These are phyloP conservation scores for Goffeauzyma gilvescens DNA, from an alignment of 768 basidiomycete species.

Conservation along the genomic window DNA sequence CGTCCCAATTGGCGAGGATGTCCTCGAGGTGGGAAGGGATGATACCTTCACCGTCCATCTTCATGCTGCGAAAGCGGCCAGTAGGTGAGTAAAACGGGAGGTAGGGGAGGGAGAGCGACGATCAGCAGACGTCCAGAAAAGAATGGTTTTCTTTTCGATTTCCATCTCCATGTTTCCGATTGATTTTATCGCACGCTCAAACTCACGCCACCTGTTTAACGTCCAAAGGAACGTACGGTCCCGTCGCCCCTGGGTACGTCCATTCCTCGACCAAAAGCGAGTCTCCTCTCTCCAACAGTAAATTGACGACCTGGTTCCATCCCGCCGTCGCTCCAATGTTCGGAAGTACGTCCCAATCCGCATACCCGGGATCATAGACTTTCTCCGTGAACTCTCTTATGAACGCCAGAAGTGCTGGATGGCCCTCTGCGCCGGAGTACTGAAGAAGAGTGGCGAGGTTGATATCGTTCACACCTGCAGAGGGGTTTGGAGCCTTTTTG, in stretches of 20 bases:
- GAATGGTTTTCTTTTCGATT: too few species aligned
- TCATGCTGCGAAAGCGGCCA: constrained; percentile 30
- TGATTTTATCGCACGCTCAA: background rate
- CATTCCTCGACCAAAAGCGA: constrained; percentile 41
- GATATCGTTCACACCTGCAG: constrained; percentile 34
- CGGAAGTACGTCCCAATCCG: constrained; percentile 41
- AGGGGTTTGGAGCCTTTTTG: constrained; percentile 30
- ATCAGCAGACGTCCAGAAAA: background rate
- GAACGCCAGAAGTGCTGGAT: constrained; percentile 42
- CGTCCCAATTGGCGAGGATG: constrained; percentile 50
- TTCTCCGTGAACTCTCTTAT: constrained; percentile 41
- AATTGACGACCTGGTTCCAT: constrained; percentile 42
- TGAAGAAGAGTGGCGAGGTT: constrained; percentile 52
- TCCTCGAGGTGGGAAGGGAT: constrained; percentile 43
- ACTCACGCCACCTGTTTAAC: constrained; percentile 15
- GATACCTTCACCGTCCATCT: constrained; percentile 57
- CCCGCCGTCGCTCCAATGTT: constrained; percentile 34
- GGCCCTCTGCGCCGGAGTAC: constrained; percentile 45
- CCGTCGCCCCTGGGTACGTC: constrained; percentile 44
- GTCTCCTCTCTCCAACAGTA: constrained; percentile 38
- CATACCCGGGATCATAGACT: constrained; percentile 40
- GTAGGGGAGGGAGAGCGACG: constrained; percentile 31
- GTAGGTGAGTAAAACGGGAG: constrained; percentile 37
- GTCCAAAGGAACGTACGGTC: constrained; percentile 21
- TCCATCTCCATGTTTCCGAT: too few species aligned